phyloP scores from a whole-genome alignment of 805 yeast species.

The Lipomyces sp. region DNA sequence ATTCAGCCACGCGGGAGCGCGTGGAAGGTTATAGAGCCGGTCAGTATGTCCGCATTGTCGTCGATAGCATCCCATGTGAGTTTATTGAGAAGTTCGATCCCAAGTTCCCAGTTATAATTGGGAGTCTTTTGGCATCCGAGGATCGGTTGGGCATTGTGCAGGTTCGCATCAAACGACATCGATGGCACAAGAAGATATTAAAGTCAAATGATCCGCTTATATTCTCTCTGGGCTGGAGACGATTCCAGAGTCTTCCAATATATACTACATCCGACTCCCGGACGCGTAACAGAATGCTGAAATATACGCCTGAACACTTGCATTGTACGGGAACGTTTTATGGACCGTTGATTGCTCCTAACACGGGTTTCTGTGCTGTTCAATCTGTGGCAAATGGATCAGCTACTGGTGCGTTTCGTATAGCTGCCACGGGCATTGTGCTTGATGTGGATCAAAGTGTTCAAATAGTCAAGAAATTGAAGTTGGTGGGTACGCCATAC shows the following conservation, averaged over 20 bases:
- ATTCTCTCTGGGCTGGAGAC: slow-evolving; percentile 94
- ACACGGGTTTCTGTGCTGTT: slow-evolving; percentile 95
- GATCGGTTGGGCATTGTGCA: slow-evolving; percentile 90
- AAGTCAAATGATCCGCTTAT: slow-evolving; percentile 96
- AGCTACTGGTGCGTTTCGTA: slow-evolving; percentile 88
- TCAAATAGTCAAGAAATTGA: slow-evolving; percentile 94
- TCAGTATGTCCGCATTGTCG: slow-evolving; percentile 86
- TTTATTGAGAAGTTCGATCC: slow-evolving; percentile 87
- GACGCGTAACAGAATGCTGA: slow-evolving; percentile 96
- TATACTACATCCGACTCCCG: slow-evolving; percentile 97
- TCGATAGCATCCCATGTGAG: slow-evolving; percentile 85
- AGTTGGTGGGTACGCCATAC: slow-evolving; percentile 92
- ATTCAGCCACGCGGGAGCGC: slow-evolving; percentile 70
- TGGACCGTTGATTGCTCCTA: slow-evolving; percentile 97
- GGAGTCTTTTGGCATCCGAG: slow-evolving; percentile 90
- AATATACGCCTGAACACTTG: slow-evolving; percentile 97
- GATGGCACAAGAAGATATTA: slow-evolving; percentile 97
- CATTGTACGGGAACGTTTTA: slow-evolving; percentile 94
- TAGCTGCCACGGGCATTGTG: slow-evolving; percentile 95
- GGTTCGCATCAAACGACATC: slow-evolving; percentile 93
- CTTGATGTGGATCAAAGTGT: slow-evolving; percentile 87
- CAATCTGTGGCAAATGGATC: slow-evolving; percentile 82
- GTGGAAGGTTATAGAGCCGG: slow-evolving; percentile 95
- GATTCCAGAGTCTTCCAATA: slow-evolving; percentile 95
- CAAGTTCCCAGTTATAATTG: slow-evolving; percentile 79